phyloP scores from a whole-genome alignment of 2,329 filamentous ascomycete genomes.

The Westerdykella aurantiaca region DNA sequence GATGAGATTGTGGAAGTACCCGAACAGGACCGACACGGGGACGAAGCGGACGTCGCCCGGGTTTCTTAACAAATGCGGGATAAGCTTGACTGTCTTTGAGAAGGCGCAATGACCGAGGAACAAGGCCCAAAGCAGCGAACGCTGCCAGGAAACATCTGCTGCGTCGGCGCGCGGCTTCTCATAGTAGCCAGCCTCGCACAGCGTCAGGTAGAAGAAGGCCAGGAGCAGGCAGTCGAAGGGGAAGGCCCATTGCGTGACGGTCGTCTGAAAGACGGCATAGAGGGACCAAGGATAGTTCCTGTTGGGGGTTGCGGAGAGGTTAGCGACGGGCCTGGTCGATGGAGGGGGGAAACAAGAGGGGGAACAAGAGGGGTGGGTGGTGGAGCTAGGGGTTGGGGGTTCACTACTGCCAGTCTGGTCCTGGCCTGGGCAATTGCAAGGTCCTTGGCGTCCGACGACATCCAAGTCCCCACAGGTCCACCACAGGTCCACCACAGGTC shows the following conservation, averaged over 20 bases:
- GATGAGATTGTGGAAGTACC: constrained; percentile 87
- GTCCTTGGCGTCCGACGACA: too few relatives aligned
- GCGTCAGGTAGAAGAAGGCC: constrained; percentile 25
- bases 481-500: too few relatives aligned
- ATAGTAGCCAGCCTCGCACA: constrained; percentile 30
- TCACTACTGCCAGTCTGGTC: too few relatives aligned
- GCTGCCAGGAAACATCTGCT: constrained; percentile 16
- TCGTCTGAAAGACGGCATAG: constrained; percentile 88
- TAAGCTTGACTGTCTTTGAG: constrained; percentile 85
- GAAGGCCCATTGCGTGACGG: constrained; percentile 82
- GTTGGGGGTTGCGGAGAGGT: constrained; percentile 14
- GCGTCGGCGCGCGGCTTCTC: constrained; percentile 7
- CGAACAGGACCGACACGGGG: constrained; percentile 82
- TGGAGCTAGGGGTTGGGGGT: constrained; percentile 7
- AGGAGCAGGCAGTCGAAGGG: constrained; percentile 58
- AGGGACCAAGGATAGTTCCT: constrained; percentile 91
- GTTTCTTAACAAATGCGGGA: constrained; percentile 79
- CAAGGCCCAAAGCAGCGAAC: constrained; percentile 25
- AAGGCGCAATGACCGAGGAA: constrained; percentile 53
- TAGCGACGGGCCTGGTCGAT: constrained; percentile 16
- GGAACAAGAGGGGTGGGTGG: constrained; percentile 6
- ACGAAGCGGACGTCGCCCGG: constrained; percentile 74
- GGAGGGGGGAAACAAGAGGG: constrained; percentile 8
- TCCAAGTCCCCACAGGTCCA: too few relatives aligned
- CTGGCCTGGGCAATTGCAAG: background rate